phyloP scores from a whole-genome alignment of 768 basidiomycete species.

The Lentinula guzmanii region DNA sequence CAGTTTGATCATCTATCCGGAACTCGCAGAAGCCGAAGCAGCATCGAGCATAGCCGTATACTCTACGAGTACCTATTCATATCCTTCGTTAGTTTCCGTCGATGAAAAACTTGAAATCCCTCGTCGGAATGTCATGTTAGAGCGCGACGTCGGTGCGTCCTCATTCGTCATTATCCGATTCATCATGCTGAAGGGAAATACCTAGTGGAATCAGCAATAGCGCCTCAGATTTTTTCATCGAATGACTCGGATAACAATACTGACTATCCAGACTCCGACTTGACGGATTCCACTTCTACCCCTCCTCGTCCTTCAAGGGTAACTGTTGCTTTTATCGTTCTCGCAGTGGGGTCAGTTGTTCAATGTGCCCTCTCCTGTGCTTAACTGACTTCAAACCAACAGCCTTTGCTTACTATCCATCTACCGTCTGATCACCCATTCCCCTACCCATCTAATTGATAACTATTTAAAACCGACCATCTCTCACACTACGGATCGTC shows the following conservation, averaged over 20 bases:
- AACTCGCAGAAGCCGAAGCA: not conserved
- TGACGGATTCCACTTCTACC: not conserved
- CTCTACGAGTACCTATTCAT: not conserved
- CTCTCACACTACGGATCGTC: not conserved
- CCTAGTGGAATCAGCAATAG: not conserved
- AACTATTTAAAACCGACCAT: not conserved
- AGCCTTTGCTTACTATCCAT: not conserved
- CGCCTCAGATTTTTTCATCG: not conserved
- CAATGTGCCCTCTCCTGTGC: not conserved
- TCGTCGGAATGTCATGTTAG: not conserved
- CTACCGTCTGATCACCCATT: not conserved
- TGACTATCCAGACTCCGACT: not conserved
- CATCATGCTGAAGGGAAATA: not conserved
- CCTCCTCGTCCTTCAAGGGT: not conserved
- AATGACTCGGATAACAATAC: not conserved
- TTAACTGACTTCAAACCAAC: not conserved
- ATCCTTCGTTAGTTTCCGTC: not conserved
- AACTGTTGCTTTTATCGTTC: not conserved
- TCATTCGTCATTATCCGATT: not conserved
- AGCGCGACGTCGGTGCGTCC: not conserved
- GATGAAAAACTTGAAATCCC: not conserved
- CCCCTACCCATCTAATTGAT: not conserved
- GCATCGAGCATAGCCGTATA: not conserved
- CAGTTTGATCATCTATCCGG: not conserved
- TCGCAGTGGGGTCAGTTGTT: not conserved